Conservation (phyloP, 2,329 filamentous ascomycete genomes). For the Diplodia mutila region DNA sequence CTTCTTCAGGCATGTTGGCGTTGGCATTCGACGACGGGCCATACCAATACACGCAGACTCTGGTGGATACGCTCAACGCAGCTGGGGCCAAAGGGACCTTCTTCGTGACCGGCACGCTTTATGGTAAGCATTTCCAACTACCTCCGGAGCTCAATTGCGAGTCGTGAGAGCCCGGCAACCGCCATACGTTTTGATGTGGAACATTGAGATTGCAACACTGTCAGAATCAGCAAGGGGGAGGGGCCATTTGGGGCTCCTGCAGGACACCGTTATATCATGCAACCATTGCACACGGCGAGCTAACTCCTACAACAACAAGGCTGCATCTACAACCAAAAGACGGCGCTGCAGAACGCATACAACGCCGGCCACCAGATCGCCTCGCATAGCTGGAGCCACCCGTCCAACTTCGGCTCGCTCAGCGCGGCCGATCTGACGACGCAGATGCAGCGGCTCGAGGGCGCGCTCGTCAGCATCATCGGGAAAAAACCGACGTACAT, state of each 20-base stretch:
- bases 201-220: not conserved
- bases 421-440: slow-evolving; percentile 36
- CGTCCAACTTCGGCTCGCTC: slow-evolving; percentile 39
- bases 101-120: slow-evolving; percentile 40
- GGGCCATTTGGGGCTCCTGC: not conserved
- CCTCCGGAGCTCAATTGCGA: not conserved
- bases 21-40: slow-evolving; percentile 44
- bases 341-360: slow-evolving; percentile 39
- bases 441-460: slow-evolving; percentile 40
- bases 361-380: slow-evolving; percentile 42
- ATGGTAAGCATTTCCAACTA: slow-evolving; percentile 28
- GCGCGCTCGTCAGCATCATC: slow-evolving; percentile 42
- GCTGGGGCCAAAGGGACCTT: slow-evolving; percentile 42
- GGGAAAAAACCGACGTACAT: slow-evolving; percentile 44
- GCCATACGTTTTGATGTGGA: not conserved
- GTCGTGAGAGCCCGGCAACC: not conserved
- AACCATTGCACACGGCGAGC: not conserved
- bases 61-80: slow-evolving; percentile 37
- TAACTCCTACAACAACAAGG: slow-evolving; percentile 28
- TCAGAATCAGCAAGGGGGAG: too few relatives aligned
- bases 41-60: slow-evolving; percentile 41
- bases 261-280: too few relatives aligned
- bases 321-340: slow-evolving; percentile 41
- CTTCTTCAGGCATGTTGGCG: slow-evolving; percentile 36
- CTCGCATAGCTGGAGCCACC: slow-evolving; percentile 42